Conservation (phyloP, 148 eudicot species). For the Cornus florida region DNA sequence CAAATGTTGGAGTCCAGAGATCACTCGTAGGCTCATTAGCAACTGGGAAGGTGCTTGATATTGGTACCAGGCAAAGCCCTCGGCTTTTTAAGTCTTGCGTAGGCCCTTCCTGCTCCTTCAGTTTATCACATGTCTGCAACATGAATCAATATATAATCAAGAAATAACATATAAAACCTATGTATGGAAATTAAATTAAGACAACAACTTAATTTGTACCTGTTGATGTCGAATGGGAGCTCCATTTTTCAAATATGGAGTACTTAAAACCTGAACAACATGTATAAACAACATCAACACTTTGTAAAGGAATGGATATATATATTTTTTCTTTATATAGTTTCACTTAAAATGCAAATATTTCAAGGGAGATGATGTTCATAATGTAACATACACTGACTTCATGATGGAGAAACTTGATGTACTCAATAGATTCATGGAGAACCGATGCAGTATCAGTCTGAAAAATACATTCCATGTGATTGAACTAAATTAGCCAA, state of each 20-base stretch:
- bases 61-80: slow-evolving; percentile 88
- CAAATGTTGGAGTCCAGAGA: slow-evolving; percentile 92
- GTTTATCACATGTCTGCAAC: slow-evolving; percentile 28
- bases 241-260: slow-evolving; percentile 77
- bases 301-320: neutral
- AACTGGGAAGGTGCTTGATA: slow-evolving; percentile 77
- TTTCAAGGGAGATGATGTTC: neutral
- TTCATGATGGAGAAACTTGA: slow-evolving; percentile 94
- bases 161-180: neutral
- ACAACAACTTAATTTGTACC: slow-evolving; percentile 13
- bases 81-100: slow-evolving; percentile 58
- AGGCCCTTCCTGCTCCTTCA: slow-evolving; percentile 23
- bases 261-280: slow-evolving; percentile 59
- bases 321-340: no score
- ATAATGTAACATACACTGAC: slow-evolving; percentile 56
- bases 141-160: no score
- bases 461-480: slow-evolving; percentile 37
- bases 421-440: slow-evolving; percentile 90
- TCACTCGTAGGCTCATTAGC: slow-evolving; percentile 69
- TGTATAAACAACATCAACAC: neutral
- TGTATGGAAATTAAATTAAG: neutral
- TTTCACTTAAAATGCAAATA: no score
- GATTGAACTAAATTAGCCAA: neutral
- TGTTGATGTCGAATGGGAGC: slow-evolving; percentile 55
- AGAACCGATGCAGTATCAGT: slow-evolving; percentile 98